Base-by-base conservation (phyloP, 352 stramenopile genomes). In the Phytophthora ohioensis region DNA sequence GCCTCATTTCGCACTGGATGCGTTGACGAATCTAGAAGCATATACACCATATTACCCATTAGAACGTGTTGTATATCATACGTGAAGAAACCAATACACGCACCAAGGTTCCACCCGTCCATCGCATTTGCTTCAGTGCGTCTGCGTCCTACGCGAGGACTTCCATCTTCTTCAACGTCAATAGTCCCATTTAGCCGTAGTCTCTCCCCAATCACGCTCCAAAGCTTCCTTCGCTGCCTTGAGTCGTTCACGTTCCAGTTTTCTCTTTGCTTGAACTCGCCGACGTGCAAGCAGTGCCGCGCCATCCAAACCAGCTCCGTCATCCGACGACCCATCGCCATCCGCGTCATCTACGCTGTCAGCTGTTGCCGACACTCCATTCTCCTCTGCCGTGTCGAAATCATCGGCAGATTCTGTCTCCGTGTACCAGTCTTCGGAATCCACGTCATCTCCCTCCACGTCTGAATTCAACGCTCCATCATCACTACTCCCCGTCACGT, bases 61-160 rank as follows among this genome's bases (percentile, higher is more conserved):
- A 55, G 45, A 38, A 27, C 43, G 64, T 53, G 53, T 49, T 17
- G 46, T 52, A 64, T 59, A 64, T 55, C 42, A 13, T 1, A 35
- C 46, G 47, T 59, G 21, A 38, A 11, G 5, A 46, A 49, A 38
- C 1, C 36, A 13, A 7, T 21, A 42, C 35, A 0, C 15, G 9
- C 62, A 66, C 64, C 55, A 4, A 61, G 46, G 12, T 61, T 60
- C 64, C 38, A 71, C 1, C 55, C 55, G 17, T 71, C 55, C 1
- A 10, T 1, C 48, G 47, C 54, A 71, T 51, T 21, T 61, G 55
- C 8, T 65, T 47, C 30, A 71, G 9, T 0, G 32, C 64, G 0
- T 17, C 51, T 4, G 31, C n/a, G 13, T 61, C 17, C 32, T 61
- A 39, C 5, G 54, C 64, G 49, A 69, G 39, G 2, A 57, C 55